phyloP scores from a whole-genome alignment of 1,139 yeast genomes.

The Ogataea hybrid region DNA sequence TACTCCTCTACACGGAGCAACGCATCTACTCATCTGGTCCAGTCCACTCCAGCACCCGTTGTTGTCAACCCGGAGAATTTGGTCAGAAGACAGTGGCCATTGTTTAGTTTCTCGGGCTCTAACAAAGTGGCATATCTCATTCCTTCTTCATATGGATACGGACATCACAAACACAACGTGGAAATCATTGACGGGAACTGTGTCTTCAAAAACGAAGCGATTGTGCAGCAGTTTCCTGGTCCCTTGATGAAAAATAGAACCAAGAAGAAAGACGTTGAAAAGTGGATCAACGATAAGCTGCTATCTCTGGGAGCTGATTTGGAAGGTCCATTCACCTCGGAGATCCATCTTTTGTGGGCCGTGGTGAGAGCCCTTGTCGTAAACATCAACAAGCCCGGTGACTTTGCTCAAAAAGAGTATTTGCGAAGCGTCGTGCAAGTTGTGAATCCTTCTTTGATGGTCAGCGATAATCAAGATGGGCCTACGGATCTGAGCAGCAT shows the following conservation, averaged over 20 bases:
- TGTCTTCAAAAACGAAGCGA: constrained; percentile 29
- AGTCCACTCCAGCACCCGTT: constrained; percentile 32
- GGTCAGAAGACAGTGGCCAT: constrained; percentile 63
- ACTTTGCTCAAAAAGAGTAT: constrained; percentile 22
- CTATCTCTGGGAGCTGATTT: constrained; percentile 16
- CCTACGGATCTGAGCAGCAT: constrained; percentile 20
- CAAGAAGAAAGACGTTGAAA: constrained; percentile 61
- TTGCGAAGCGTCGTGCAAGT: constrained; percentile 21
- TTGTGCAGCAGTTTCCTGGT: constrained; percentile 48
- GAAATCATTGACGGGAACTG: constrained; percentile 34
- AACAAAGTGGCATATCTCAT: constrained; percentile 44
- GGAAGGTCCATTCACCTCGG: constrained; percentile 17
- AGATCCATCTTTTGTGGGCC: constrained; percentile 28
- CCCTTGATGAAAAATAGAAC: constrained; percentile 57
- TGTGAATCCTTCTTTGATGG: constrained; percentile 25
- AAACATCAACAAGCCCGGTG: constrained; percentile 25
- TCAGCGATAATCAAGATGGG: constrained; percentile 9
- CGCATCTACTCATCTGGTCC: constrained; percentile 9
- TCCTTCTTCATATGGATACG: constrained; percentile 38
- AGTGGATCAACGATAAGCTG: constrained; percentile 50
- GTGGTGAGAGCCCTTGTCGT: constrained; percentile 25
- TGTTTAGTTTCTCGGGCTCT: constrained; percentile 67
- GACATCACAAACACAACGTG: constrained; percentile 25
- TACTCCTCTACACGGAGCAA: constrained; percentile 6
- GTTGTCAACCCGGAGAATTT: constrained; percentile 33